Base-by-base conservation (phyloP, 2,329 filamentous ascomycete species). In the Hyphodiscus sp. region DNA sequence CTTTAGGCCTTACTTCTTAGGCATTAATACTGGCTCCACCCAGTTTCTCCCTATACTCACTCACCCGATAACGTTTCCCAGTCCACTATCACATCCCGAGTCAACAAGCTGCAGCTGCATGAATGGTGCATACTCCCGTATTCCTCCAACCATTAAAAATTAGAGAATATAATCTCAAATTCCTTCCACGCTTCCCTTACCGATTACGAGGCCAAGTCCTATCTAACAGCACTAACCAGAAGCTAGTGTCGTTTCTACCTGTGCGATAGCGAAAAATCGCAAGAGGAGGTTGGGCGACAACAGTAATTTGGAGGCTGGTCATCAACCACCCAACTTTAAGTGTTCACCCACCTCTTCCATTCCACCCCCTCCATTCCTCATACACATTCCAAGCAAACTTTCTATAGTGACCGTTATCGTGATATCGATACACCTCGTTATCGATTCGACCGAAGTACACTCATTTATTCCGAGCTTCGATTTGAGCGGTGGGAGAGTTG, bases 291-390 rank as follows among this genome's bases (percentile, higher is more conserved):
- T 38, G 33, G 33, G n/a, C 42, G 42, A 19, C 18, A 41, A 38
- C 30, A 19, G 15, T 41, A 41, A 30, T 29, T 47, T 47, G n/a
- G 46, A 38, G 29, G 46, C 16, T 26, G 18, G 45, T 18, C 11
- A 38, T 54, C 52, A 57, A 60, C 52, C 56, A 56, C 55, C 54
- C n/a, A 47, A 51, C 51, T 62, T 61, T 57, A 56, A 58, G 52
- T 51, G 50, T 54, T 54, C 46, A 43, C 20, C 45, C 45, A 46
- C 50, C 46, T 38, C 20, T 30, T 44, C 42, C 48, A 19, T 42
- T 50, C 41, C 30, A 49, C 44, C 53, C 47, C 49, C 52, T 53
- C 57, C 56, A 58, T 58, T 60, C 54, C 56, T 55, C 53, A 60
- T 51, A 49, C 45, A 54, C 49, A 56, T 58, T 55, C 49, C 55